Percentiles rank a stretch among this genome's conserved stretches.
Conservation (phyloP, 176 grass and related monocot genomes). For the Phoenix roebelenii region DNA sequence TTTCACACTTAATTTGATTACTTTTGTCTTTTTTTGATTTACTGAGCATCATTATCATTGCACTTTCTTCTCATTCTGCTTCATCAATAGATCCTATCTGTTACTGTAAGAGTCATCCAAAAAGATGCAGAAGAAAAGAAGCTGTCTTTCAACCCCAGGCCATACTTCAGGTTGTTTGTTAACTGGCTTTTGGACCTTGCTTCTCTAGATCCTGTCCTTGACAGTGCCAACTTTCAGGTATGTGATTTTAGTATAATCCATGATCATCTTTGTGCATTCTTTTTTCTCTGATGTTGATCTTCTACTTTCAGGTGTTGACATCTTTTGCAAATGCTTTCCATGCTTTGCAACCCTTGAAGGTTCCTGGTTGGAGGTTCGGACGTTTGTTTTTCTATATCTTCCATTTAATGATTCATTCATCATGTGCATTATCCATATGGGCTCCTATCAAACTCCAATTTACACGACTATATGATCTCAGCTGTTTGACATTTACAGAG, state of each 20-base stretch:
- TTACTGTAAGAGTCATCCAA: constrained; percentile 57
- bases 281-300: constrained; percentile 5
- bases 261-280: constrained; percentile 3
- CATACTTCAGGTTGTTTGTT: constrained; percentile 80
- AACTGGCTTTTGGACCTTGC: constrained; percentile 84
- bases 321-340: constrained; percentile 43
- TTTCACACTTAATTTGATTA: not conserved
- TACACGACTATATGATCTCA: no score
- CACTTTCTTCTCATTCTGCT: constrained; percentile 16
- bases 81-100: constrained; percentile 51
- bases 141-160: constrained; percentile 65
- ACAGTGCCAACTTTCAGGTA: constrained; percentile 77
- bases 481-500: no score
- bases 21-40: not conserved
- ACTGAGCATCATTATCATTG: not conserved
- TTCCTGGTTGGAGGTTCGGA: constrained; percentile 41
- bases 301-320: constrained; percentile 35
- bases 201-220: constrained; percentile 52
- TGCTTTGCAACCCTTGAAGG: constrained; percentile 36
- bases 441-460: no score
- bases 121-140: constrained; percentile 97
- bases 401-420: no score
- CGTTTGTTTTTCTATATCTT: not conserved
- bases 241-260: not conserved
- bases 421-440: no score